phyloP scores from a whole-genome alignment of 768 basidiomycete species.

The Mycena capillaripes region DNA sequence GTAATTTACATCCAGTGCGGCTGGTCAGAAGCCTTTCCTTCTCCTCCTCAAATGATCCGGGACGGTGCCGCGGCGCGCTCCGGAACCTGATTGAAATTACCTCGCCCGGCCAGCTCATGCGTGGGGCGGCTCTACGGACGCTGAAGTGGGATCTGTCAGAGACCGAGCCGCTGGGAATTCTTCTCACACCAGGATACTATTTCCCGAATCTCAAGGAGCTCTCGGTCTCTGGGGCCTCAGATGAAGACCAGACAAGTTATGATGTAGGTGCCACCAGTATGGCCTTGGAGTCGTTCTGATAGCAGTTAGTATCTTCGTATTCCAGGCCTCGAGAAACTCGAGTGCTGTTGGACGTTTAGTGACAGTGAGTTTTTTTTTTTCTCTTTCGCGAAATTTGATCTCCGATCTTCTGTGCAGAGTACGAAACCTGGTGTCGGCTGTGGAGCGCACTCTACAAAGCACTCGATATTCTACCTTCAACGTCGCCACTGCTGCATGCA shows the following conservation, averaged over 20 bases:
- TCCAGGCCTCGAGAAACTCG: background rate
- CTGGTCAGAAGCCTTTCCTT: background rate
- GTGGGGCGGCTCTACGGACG: background rate
- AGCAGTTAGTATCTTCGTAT: background rate
- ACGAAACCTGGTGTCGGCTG: background rate
- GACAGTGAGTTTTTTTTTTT: background rate
- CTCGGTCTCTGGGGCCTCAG: background rate
- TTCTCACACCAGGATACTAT: background rate
- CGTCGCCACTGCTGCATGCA: background rate
- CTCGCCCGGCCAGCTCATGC: background rate
- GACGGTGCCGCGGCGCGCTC: background rate
- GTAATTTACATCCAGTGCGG: background rate
- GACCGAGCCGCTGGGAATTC: background rate
- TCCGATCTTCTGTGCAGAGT: background rate
- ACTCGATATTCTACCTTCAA: background rate
- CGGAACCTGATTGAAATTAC: background rate
- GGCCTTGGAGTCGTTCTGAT: background rate
- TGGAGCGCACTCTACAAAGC: background rate
- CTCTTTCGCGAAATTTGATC: background rate
- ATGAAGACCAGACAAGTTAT: background rate
- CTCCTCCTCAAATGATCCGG: background rate
- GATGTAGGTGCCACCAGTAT: background rate
- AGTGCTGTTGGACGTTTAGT: background rate
- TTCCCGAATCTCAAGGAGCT: conserved; percentile 9
- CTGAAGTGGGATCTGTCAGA: background rate